Evolutionary conservation across 768 basidiomycete genomes (phyloP).

Genomic region (Leccinum fibrillosum): DNA sequence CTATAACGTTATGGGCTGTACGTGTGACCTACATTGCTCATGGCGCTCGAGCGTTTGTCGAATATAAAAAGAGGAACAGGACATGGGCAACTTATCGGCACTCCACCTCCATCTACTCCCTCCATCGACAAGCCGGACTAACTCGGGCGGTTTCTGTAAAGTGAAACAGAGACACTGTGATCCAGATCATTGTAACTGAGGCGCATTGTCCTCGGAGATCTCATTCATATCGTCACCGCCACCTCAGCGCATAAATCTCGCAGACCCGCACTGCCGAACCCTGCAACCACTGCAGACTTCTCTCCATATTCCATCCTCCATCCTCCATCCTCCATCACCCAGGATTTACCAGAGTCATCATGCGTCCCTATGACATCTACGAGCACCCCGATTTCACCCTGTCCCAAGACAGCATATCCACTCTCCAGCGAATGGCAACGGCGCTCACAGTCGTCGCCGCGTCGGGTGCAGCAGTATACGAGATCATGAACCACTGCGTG

Average conservation of each 20-base stretch:
- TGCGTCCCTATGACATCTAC: slow-evolving; percentile 34
- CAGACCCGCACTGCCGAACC: no score
- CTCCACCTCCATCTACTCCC: neutral
- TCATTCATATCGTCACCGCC: neutral
- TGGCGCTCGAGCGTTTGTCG: neutral
- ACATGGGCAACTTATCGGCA: neutral
- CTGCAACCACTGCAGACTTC: neutral
- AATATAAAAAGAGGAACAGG: neutral
- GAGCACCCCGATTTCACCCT: slow-evolving; percentile 33
- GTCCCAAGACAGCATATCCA: slow-evolving; percentile 22
- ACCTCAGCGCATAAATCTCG: slow-evolving; percentile 5
- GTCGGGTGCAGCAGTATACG: slow-evolving; percentile 31
- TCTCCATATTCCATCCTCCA: neutral
- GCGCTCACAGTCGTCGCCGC: slow-evolving; percentile 30
- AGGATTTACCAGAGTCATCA: slow-evolving; percentile 5
- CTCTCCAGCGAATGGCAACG: slow-evolving; percentile 25
- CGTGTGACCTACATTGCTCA: no score
- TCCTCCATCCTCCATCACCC: neutral
- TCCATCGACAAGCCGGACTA: neutral
- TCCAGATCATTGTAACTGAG: slow-evolving; percentile 1
- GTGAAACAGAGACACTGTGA: slow-evolving; percentile 10
- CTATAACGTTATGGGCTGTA: neutral
- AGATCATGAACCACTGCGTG: slow-evolving; percentile 16
- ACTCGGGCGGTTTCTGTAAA: neutral
- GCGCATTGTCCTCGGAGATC: slow-evolving; percentile 6